These are phyloP conservation scores for Daldinia vernicosa DNA, from an alignment of 495 filamentous ascomycete genomes.

Conservation along the genomic window DNA sequence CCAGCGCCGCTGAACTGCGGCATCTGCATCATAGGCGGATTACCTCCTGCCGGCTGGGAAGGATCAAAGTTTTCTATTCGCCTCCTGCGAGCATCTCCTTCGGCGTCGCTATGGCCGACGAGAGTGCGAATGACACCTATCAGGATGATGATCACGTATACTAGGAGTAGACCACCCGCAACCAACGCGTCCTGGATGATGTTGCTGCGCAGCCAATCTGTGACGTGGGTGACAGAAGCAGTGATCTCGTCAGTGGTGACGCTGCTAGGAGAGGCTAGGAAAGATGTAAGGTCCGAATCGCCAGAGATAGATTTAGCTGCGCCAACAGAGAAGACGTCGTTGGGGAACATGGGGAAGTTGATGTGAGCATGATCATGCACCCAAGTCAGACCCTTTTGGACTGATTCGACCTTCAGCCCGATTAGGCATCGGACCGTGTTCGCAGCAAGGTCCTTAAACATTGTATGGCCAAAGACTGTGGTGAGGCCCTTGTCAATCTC, in stretches of 20 bases:
- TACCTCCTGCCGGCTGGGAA: not conserved
- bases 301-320: conserved; percentile 70
- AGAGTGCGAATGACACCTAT: conserved; percentile 74
- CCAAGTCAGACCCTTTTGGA: conserved; percentile 90
- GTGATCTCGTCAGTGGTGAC: conserved; percentile 82
- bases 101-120: conserved; percentile 62
- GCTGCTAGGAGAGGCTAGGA: conserved; percentile 75
- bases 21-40: conserved; percentile 5
- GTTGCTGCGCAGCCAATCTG: conserved; percentile 65
- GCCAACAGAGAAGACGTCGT: conserved; percentile 85
- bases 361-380: conserved; percentile 85
- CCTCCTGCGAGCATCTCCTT: conserved; percentile 39
- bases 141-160: conserved; percentile 81
- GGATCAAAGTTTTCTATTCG: conserved; percentile 29
- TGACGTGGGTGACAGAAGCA: conserved; percentile 72
- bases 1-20: conserved; percentile 28
- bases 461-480: conserved; percentile 79
- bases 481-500: conserved; percentile 76
- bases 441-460: conserved; percentile 75
- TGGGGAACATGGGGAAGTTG: conserved; percentile 76
- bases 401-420: conserved; percentile 74
- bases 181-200: conserved; percentile 82
- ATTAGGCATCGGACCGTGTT: conserved; percentile 80
- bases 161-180: conserved; percentile 69
- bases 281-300: conserved; percentile 67